Evolutionary conservation across 768 basidiomycete species (phyloP), one percentile per base, ranked within the genome.

Genomic region (Lactarius trivialis): DNA sequence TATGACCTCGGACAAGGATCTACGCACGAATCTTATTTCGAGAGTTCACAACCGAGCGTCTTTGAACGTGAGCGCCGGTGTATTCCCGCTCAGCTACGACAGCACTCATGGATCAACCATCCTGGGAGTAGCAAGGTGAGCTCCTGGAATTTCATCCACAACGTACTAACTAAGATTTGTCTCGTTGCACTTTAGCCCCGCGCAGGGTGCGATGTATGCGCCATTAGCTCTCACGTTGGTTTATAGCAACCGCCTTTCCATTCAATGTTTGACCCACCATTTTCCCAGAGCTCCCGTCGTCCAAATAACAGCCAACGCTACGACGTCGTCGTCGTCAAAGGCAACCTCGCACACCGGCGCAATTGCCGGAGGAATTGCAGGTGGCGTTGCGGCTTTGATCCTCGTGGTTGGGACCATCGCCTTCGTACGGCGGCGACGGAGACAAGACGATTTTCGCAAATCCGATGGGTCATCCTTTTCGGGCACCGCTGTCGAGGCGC

Each of bases 221-320:
- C 68, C 65, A 24, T 57, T 70, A 6, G 68, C 68, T n/a, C 50
- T 67, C n/a, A 63, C 34, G 69, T 70, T 33, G 53, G 69, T 63
- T 11, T 33, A 37, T 21, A 26, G 7, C 2, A 24, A 48, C 12
- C 48, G 1, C 30, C 19, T 2, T 37, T n/a, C n/a, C 45, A 6
- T 43, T 24, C 34, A 4, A 21, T 32, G 11, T 11, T 41, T 59
- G n/a, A 59, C 12, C 19, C n/a, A 2, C 7, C 43, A 33, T 21
- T 15, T 28, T 11, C 15, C 34, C 49, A 64, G 63, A 30, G 49
- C 21, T 9, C 34, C 60, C 28, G 32, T 58, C 7, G 41, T n/a
- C 14, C 11, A 41, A 43, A 65, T 65, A 41, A 36, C 19, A 6
- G 9, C 32, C 17, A 59, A 56, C n/a, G 28, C 6, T 19, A 3